Evolutionary conservation across 441 rosid genomes (phyloP).

Genomic region (Erodium texanum): DNA sequence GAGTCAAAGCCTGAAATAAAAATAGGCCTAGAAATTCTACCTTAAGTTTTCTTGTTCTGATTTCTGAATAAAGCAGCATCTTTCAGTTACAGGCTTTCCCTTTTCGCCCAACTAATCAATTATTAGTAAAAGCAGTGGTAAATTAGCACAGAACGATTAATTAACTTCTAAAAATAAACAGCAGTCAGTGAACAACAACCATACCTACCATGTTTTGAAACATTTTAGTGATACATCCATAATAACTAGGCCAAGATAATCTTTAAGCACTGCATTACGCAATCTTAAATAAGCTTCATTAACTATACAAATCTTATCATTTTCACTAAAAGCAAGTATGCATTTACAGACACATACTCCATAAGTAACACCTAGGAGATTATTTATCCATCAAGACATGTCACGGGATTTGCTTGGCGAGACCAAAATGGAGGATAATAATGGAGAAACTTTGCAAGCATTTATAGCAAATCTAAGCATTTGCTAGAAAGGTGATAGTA

Average conservation of each 20-base stretch:
- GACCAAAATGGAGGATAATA: background rate
- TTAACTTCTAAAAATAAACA: background rate
- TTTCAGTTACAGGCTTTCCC: background rate
- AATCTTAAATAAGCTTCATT: background rate
- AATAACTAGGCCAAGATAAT: background rate
- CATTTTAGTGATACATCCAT: background rate
- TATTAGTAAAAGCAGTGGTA: background rate
- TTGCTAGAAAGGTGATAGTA: background rate
- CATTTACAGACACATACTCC: background rate
- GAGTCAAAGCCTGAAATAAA: no score
- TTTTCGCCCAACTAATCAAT: background rate
- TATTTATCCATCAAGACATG: background rate
- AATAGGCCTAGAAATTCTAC: background rate
- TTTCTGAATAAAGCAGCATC: background rate
- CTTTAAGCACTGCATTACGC: background rate
- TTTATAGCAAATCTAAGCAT: slow-evolving; percentile 6
- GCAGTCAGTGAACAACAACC: background rate
- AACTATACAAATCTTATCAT: background rate
- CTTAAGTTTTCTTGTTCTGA: background rate
- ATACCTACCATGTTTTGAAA: background rate
- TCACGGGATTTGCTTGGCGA: background rate
- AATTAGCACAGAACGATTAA: background rate
- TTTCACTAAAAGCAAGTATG: background rate
- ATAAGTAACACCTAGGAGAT: background rate
- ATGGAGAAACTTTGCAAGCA: slow-evolving; percentile 3